Conservation (phyloP, 2,329 filamentous ascomycete genomes). For the Capronia epimyces region DNA sequence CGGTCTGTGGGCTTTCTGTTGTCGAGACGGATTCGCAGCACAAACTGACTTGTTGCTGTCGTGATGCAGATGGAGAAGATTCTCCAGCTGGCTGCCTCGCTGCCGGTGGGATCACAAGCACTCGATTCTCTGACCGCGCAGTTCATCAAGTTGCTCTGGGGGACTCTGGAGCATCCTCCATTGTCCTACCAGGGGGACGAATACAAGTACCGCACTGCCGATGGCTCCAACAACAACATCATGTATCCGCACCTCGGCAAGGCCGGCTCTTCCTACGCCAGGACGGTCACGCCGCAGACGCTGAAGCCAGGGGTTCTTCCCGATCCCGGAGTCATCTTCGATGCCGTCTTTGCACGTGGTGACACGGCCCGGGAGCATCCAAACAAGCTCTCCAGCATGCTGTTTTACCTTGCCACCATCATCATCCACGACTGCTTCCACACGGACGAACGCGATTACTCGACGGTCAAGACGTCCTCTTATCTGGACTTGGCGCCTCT, state of each 20-base stretch:
- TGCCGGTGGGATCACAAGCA: conserved; percentile 29
- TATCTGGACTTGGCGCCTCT: conserved; percentile 66
- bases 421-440: conserved; percentile 55
- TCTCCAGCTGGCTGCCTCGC: conserved; percentile 27
- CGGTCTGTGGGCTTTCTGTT: neutral
- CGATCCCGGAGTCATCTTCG: conserved; percentile 60
- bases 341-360: conserved; percentile 59
- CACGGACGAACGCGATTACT: conserved; percentile 57
- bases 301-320: conserved; percentile 54
- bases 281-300: conserved; percentile 51
- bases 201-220: conserved; percentile 33
- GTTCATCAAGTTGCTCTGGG: conserved; percentile 33
- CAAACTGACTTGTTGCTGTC: neutral
- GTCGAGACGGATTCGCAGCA: no score
- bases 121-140: conserved; percentile 28
- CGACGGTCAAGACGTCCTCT: conserved; percentile 60
- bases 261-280: conserved; percentile 59
- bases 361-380: conserved; percentile 50
- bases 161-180: conserved; percentile 34
- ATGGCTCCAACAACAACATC: conserved; percentile 45
- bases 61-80: conserved; percentile 27
- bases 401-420: conserved; percentile 66
- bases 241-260: conserved; percentile 56
- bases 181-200: conserved; percentile 33
- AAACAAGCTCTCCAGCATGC: conserved; percentile 61